Base-by-base conservation (phyloP, 768 basidiomycete species). In the Tricholoma hemisulphureum region DNA sequence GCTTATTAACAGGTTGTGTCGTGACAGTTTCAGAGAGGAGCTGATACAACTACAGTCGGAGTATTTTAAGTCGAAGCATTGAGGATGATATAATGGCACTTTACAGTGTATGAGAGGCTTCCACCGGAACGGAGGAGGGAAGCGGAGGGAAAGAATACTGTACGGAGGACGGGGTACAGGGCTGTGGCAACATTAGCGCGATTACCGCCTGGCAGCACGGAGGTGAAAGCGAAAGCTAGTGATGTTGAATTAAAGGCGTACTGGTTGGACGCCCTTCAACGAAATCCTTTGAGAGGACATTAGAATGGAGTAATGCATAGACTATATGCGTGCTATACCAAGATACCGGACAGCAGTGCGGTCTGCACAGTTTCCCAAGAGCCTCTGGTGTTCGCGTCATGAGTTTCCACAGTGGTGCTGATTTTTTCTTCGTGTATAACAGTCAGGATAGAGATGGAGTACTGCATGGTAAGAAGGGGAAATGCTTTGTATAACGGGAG, bases 291-390 rank as follows among this genome's bases (percentile, higher is more conserved):
- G 10, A 20, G 34, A 51, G 39, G 29, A 28, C n/a, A n/a, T 49
- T 29, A 49, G 29, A 18, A 29, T 29, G 26, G 26, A 4, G 13
- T 29, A 10, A 18, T 49, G 32, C 41, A 28, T 11, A 45, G 26
- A 52, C 46, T 59, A 35, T 55, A 57, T 59, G 54, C 48, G 52
- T 32, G 2, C 16, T 49, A 51, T 61, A 83, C 83, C 58, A 83
- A 64, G 31, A 84, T 59, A 3, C 85, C 84, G 4, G 85, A 82
- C 20, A 87, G 63, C n/a, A 85, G 58, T 9, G 78, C 72, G 26
- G 75, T 63, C 31, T 79, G 75, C 10, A 79, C 69, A 11, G 56
- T 59, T 66, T 84, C 81, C 84, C 85, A 86, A 2, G 65, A 23
- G 7, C 56, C 54, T 20, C 55, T 66, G 8, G 11, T 41, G 39